phyloP scores from a whole-genome alignment of 2,329 filamentous ascomycete genomes.

The Annulohypoxylon truncatum region DNA sequence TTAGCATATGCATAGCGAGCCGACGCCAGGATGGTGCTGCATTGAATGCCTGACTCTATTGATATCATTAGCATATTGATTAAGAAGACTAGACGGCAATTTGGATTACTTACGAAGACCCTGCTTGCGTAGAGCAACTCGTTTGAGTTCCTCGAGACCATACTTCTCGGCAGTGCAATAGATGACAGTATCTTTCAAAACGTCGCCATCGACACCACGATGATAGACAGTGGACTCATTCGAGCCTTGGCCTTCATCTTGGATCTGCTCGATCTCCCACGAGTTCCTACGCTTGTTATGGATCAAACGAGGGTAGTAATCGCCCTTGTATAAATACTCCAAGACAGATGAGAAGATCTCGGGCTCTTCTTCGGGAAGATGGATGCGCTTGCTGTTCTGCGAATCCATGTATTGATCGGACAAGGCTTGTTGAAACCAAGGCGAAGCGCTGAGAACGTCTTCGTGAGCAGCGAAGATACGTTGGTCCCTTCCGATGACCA shows the following conservation, averaged over 20 bases:
- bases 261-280: constrained; percentile 80
- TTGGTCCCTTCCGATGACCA: constrained; percentile 83
- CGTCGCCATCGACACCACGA: constrained; percentile 70
- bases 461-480: constrained; percentile 93
- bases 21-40: constrained; percentile 84
- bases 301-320: constrained; percentile 86
- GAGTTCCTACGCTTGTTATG: constrained; percentile 84
- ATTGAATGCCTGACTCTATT: constrained; percentile 79
- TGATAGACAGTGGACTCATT: constrained; percentile 77
- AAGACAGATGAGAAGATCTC: constrained; percentile 91
- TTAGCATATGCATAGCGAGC: constrained; percentile 91
- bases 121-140: constrained; percentile 87
- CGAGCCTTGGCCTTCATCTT: constrained; percentile 58
- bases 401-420: constrained; percentile 70
- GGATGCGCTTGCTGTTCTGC: constrained; percentile 74
- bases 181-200: constrained; percentile 89
- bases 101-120: constrained; percentile 72
- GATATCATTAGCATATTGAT: constrained; percentile 22
- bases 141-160: constrained; percentile 84
- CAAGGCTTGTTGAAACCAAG: constrained; percentile 78
- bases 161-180: constrained; percentile 92
- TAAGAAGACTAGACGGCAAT: neutral
- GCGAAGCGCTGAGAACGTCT: constrained; percentile 80
- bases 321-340: constrained; percentile 93
- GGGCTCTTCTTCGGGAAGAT: constrained; percentile 85